Evolutionary conservation across 192 early-diverging fungal species (phyloP).

Genomic region (Backusella sp.): DNA sequence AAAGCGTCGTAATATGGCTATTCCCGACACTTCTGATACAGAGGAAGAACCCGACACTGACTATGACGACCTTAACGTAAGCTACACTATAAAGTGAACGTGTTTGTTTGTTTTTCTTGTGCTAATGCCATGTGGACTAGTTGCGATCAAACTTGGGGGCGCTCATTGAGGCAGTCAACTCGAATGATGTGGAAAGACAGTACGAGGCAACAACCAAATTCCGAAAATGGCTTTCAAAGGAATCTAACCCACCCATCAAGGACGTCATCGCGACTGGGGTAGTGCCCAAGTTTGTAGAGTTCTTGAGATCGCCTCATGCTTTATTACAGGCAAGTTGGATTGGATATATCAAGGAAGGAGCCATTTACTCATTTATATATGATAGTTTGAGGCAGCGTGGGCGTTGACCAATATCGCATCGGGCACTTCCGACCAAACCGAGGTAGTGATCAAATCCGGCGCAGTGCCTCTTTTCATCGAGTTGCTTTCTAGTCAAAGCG

Average conservation of each 20-base stretch:
- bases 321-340: conserved; percentile 71
- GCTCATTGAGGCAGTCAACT: conserved; percentile 83
- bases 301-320: conserved; percentile 80
- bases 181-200: conserved; percentile 78
- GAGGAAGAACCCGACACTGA: conserved; percentile 55
- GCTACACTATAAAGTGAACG: conserved; percentile 44
- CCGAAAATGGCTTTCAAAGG: conserved; percentile 93
- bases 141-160: conserved; percentile 43
- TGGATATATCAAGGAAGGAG: not conserved
- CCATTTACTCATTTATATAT: not conserved
- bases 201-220: conserved; percentile 83
- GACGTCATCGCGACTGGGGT: conserved; percentile 94
- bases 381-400: conserved; percentile 98
- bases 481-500: conserved; percentile 76
- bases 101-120: conserved; percentile 18
- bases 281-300: conserved; percentile 94
- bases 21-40: conserved; percentile 35
- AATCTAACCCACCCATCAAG: conserved; percentile 95
- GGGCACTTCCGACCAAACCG: conserved; percentile 90
- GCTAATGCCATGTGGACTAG: not conserved
- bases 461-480: conserved; percentile 92
- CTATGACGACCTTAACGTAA: conserved; percentile 57
- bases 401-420: conserved; percentile 99
- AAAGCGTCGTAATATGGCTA: conserved; percentile 84
- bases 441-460: conserved; percentile 89